Evolutionary conservation across 2,329 filamentous ascomycete species (phyloP), one percentile per base, ranked within the genome.

Genomic region (Exophiala sp.): DNA sequence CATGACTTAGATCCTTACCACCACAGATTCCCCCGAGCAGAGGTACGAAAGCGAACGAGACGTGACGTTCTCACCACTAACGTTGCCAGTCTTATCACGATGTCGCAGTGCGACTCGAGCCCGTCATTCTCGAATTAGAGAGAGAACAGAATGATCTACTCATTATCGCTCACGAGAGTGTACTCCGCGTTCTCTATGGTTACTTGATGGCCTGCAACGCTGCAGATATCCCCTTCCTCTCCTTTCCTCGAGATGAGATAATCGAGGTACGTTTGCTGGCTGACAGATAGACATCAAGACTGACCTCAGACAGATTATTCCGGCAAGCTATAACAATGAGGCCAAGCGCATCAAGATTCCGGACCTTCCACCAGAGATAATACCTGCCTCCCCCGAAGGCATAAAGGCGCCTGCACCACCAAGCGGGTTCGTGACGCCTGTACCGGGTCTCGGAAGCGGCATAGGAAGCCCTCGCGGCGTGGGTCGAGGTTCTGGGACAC

Each of bases 201-300:
- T 99, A 99, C 71, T 79, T 99, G 36, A 99, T 99, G 94, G 94
- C 95, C 64, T 97, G 94, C 74, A 94, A 92, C 68, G 91, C 95
- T 7, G 88, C 87, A 71, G 91, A 95, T 66, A 99, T 99, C 59
- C 94, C 94, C 3, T 87, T 86, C 63, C 82, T 99, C 58, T 88
- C 90, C 62, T 99, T 99, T 66, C 94, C 94, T 3, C 88, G 94
- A 40, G 87, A 99, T 68, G 91, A 99, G 69, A 97, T 99, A 67
- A 96, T 99, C 63, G 94, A 99, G 78, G 84, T 83, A 68, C 63
- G 72, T 21, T 47, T 57, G 69, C 43, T 24, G 20, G 34, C 33
- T 20, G 4, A 33, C 36, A 39, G 14, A 4, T n/a, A 4, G 14
- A 14, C 12, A 24, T 33, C n/a, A 7, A 32, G 21, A 20, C 32